Evolutionary conservation across 2,329 filamentous ascomycete species (phyloP), one percentile per base, ranked within the genome.

Genomic region (Metarhizium sp.): DNA sequence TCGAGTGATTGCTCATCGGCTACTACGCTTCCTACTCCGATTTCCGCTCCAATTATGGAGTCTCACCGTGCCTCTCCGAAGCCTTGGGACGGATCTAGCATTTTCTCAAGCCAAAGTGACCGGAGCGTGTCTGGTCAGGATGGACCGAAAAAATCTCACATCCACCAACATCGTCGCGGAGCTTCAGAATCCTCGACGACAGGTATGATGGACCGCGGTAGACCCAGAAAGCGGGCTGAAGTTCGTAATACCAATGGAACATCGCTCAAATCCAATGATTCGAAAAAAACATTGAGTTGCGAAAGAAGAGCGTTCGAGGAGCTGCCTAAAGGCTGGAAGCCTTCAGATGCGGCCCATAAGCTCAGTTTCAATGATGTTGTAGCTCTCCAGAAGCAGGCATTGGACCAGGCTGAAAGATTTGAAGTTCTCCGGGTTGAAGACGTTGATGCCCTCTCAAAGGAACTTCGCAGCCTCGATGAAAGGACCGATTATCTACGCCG

Each of bases 401-500:
- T 82, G 42, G 79, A 80, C 34, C 84, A 87, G 64, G 81, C 80
- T 0, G 74, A 78, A 42, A 75, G 81, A 34, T 88, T 87, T 58
- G 82, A 87, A 67, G 77, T 88, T n/a, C 74, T 88, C 25, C 74
- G 71, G 50, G 75, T 76, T 52, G 78, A 80, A 30, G 82, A 87
- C 59, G 84, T 87, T 14, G 83, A 86, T 52, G 72, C 74, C 18
- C 75, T 90, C 5, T 88, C 86, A 16, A 81, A 80, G 81, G 88
- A 92, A 72, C 83, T 91, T 54, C 82, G 85, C 51, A 82, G 80
- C 56, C 76, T 92, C n/a, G 88, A 92, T 63, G 86, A 90, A 65
- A 82, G 87, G 55, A 88, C 85, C 55, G 86, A 90, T 61, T 91
- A 91, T 64, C 81, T 92, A 51, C 84, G 87, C 50, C 86, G 82